phyloP scores from a whole-genome alignment of 2,329 filamentous ascomycete species.

The Xylaria sp. region DNA sequence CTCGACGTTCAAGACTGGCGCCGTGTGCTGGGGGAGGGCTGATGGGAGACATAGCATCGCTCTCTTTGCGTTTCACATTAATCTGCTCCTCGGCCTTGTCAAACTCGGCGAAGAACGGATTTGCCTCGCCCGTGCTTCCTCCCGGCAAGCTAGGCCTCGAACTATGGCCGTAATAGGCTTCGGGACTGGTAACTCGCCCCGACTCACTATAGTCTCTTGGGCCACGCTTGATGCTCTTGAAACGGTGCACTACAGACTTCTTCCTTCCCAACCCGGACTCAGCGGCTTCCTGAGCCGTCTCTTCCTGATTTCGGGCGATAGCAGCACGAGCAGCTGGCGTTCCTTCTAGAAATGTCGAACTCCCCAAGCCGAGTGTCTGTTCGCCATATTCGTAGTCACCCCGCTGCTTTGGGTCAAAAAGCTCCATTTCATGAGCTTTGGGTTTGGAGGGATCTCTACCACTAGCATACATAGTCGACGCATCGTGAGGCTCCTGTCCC shows the following conservation, averaged over 20 bases:
- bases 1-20: constrained; percentile 69
- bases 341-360: constrained; percentile 95
- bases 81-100: constrained; percentile 66
- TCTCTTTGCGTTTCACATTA: constrained; percentile 56
- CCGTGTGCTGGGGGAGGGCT: constrained; percentile 64
- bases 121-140: constrained; percentile 63
- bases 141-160: constrained; percentile 52
- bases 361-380: constrained; percentile 85
- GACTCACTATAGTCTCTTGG: constrained; percentile 69
- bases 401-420: constrained; percentile 76
- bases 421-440: constrained; percentile 57
- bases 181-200: constrained; percentile 68
- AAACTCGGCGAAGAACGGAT: constrained; percentile 88
- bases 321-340: constrained; percentile 85
- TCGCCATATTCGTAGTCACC: constrained; percentile 84
- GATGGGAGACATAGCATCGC: constrained; percentile 50
- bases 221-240: constrained; percentile 82
- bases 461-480: constrained; percentile 80
- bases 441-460: constrained; percentile 40
- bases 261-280: constrained; percentile 80
- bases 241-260: constrained; percentile 93
- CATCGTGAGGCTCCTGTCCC: constrained; percentile 82
- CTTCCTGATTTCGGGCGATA: constrained; percentile 79
- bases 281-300: constrained; percentile 67
- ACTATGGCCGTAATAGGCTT: constrained; percentile 55